Conservation (phyloP, 352 stramenopile genomes). For the Phytophthora colocasiae region DNA sequence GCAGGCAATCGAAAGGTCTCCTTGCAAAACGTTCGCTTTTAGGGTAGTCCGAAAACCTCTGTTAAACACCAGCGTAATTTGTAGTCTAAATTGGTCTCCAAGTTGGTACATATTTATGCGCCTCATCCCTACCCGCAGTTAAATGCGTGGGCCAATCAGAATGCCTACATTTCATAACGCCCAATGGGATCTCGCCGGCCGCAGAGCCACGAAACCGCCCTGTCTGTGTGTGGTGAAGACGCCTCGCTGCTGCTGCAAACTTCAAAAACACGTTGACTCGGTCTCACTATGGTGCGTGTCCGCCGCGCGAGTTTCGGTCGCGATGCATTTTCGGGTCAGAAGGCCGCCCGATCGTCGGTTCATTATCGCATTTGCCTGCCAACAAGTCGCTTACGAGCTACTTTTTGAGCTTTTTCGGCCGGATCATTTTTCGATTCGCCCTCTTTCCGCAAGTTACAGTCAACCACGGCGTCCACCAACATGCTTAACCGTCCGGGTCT, state of each 20-base stretch:
- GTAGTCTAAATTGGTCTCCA: constrained; percentile 18
- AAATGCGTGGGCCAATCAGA: constrained; percentile 17
- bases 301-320: constrained; percentile 6
- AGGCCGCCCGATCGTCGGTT: constrained; percentile 2
- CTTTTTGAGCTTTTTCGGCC: constrained; percentile 2
- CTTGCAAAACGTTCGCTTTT: not conserved
- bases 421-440: constrained; percentile 27
- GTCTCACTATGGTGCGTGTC: constrained; percentile 17
- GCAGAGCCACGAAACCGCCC: constrained; percentile 15
- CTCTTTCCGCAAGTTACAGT: constrained; percentile 5
- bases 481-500: constrained; percentile 70
- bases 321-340: constrained; percentile 10
- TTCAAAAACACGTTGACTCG: constrained; percentile 34
- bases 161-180: not conserved
- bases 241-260: constrained; percentile 9
- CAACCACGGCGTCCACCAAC: constrained; percentile 39
- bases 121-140: constrained; percentile 10
- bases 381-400: not conserved
- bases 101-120: constrained; percentile 9
- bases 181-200: constrained; percentile 13
- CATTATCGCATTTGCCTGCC: constrained; percentile 24
- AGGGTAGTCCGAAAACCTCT: not conserved
- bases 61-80: constrained; percentile 22
- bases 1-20: not conserved
- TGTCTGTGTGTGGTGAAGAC: constrained; percentile 10